Percentiles rank a stretch among this genome's conserved stretches.
These are phyloP conservation scores for Rubia yunnanensis DNA, from an alignment of 257 asterid species.

Conservation along the genomic window DNA sequence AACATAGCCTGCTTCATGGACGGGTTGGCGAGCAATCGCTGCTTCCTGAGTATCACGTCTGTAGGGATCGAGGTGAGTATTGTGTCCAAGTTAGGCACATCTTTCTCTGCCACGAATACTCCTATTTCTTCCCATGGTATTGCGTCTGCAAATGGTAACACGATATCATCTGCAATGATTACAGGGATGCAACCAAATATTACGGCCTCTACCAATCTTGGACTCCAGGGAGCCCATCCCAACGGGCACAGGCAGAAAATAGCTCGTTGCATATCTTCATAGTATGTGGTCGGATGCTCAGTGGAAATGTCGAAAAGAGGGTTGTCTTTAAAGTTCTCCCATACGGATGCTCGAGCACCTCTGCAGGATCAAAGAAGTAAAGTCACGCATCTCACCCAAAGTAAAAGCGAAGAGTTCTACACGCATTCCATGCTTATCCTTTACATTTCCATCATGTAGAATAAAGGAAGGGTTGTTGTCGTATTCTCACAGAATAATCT, in stretches of 20 bases:
- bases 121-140: conserved; percentile 97
- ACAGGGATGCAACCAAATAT: conserved; percentile 90
- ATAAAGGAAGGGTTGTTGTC: no score
- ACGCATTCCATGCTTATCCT: no score
- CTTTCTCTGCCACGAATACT: conserved; percentile 70
- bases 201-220: conserved; percentile 87
- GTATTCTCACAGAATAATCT: background rate
- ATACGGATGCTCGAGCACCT: conserved; percentile 91
- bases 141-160: conserved; percentile 87
- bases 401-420: background rate
- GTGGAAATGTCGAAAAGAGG: conserved; percentile 81
- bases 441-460: background rate
- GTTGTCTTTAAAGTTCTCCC: conserved; percentile 92
- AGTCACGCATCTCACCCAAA: background rate
- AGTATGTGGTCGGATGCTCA: conserved; percentile 80
- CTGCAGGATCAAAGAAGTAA: conserved; percentile 27
- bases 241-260: conserved; percentile 85
- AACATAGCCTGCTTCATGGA: conserved; percentile 93
- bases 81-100: conserved; percentile 70
- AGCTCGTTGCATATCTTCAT: conserved; percentile 90
- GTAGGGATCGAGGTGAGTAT: conserved; percentile 69
- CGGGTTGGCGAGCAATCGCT: conserved; percentile 76
- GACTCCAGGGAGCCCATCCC: conserved; percentile 99
- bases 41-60: conserved; percentile 64
- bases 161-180: conserved; percentile 85